Percentiles rank a stretch among this genome's conserved stretches.
Conservation (phyloP, 106 monocot species). For the Allium cepa region DNA sequence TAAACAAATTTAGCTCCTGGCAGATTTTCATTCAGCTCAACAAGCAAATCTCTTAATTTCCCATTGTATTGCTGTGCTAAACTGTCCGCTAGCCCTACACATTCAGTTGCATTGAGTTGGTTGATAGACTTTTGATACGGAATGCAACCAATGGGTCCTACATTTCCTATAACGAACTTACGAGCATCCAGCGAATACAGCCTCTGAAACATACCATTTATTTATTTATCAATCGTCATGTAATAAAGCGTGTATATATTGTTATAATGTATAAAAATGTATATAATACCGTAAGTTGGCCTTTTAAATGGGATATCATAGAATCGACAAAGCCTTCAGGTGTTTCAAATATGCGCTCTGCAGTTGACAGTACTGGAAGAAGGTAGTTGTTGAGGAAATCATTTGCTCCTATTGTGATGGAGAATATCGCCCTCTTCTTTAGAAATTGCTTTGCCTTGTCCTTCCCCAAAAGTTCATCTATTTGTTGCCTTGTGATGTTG, state of each 20-base stretch:
- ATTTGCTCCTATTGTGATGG: conserved; percentile 77
- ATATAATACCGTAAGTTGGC: conserved; percentile 47
- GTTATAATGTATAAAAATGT: background rate
- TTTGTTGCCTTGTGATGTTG: conserved; percentile 64
- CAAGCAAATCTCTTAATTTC: conserved; percentile 38
- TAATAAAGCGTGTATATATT: background rate
- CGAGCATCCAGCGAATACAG: conserved; percentile 65
- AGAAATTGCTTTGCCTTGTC: conserved; percentile 47
- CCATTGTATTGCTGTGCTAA: conserved; percentile 59
- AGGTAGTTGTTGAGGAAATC: conserved; percentile 98
- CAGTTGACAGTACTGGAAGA: conserved; percentile 51
- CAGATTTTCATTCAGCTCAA: conserved; percentile 57
- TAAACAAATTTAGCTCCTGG: conserved; percentile 64
- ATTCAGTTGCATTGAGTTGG: conserved; percentile 28
- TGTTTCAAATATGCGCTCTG: conserved; percentile 26
- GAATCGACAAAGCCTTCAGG: conserved; percentile 56
- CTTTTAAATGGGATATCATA: conserved; percentile 42
- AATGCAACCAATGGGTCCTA: conserved; percentile 87
- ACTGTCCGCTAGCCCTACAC: conserved; percentile 57
- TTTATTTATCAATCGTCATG: too few relatives aligned
- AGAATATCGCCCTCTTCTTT: conserved; percentile 56
- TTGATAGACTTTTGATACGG: conserved; percentile 88
- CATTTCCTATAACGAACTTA: conserved; percentile 76
- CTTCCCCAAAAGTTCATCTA: conserved; percentile 58
- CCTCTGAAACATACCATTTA: conserved; percentile 31